These are phyloP conservation scores for Avena insularis DNA, from an alignment of 176 grass and related monocot species.

Conservation along the genomic window DNA sequence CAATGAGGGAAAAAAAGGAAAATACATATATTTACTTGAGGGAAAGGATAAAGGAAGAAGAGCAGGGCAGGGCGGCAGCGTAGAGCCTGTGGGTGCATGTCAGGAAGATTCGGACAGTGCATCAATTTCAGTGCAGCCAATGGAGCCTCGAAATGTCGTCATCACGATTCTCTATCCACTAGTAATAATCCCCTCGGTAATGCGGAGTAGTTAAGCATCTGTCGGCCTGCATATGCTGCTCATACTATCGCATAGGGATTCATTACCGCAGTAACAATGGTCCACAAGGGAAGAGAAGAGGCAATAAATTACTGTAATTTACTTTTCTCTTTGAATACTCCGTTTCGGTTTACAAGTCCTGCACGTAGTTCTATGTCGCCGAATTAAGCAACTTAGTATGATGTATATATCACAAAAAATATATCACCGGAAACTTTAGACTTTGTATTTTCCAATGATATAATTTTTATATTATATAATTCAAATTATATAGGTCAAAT, in stretches of 20 bases:
- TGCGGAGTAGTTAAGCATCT: background rate
- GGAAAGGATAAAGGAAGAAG: background rate
- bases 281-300: background rate
- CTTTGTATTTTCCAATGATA: too few relatives aligned
- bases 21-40: background rate
- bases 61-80: background rate
- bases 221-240: background rate
- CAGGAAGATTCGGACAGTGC: slow-evolving; percentile 14
- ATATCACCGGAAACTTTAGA: too few relatives aligned
- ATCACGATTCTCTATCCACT: background rate
- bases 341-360: too few relatives aligned
- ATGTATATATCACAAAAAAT: too few relatives aligned
- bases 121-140: slow-evolving; percentile 15
- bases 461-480: too few relatives aligned
- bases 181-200: too few relatives aligned
- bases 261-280: background rate
- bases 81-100: background rate
- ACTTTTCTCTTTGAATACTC: too few relatives aligned
- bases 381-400: too few relatives aligned
- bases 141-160: background rate
- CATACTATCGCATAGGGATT: background rate
- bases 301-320: too few relatives aligned
- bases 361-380: too few relatives aligned
- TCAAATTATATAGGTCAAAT: too few relatives aligned
- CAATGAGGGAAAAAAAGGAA: background rate